These are phyloP conservation scores for Parmelia sp. DNA, from an alignment of 495 filamentous ascomycete species.

Conservation along the genomic window DNA sequence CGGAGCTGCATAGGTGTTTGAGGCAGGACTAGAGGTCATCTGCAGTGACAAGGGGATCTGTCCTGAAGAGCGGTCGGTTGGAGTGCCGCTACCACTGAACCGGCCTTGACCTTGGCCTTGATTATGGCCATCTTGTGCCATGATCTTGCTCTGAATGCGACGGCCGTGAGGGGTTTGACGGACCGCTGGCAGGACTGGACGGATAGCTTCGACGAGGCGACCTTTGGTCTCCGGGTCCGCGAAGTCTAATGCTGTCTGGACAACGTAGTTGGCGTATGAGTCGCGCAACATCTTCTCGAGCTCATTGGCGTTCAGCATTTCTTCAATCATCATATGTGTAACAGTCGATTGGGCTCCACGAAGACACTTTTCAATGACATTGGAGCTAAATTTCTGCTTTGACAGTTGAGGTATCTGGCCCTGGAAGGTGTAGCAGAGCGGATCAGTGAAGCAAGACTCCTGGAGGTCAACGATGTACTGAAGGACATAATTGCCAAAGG, in stretches of 20 bases:
- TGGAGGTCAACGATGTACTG: slow-evolving; percentile 95
- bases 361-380: slow-evolving; percentile 96
- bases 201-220: slow-evolving; percentile 72
- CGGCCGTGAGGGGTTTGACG: slow-evolving; percentile 88
- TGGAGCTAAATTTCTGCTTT: slow-evolving; percentile 98
- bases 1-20: slow-evolving; percentile 15
- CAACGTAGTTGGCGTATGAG: slow-evolving; percentile 92
- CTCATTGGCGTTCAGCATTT: slow-evolving; percentile 68
- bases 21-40: slow-evolving; percentile 18
- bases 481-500: slow-evolving; percentile 96
- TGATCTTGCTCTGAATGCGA: slow-evolving; percentile 82
- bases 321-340: slow-evolving; percentile 74
- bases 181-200: slow-evolving; percentile 73
- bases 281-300: slow-evolving; percentile 84
- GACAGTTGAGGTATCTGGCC: slow-evolving; percentile 70
- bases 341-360: slow-evolving; percentile 64
- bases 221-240: slow-evolving; percentile 63
- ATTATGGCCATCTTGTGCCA: slow-evolving; percentile 36
- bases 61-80: slow-evolving; percentile 26
- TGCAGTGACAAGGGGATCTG: slow-evolving; percentile 24
- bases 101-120: slow-evolving; percentile 28
- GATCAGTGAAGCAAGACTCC: slow-evolving; percentile 75
- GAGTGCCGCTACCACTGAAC: slow-evolving; percentile 25
- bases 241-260: slow-evolving; percentile 92
- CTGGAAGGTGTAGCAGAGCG: slow-evolving; percentile 69